Conservation (phyloP, 148 eudicot genomes). For the Nepenthes mirabilis region DNA sequence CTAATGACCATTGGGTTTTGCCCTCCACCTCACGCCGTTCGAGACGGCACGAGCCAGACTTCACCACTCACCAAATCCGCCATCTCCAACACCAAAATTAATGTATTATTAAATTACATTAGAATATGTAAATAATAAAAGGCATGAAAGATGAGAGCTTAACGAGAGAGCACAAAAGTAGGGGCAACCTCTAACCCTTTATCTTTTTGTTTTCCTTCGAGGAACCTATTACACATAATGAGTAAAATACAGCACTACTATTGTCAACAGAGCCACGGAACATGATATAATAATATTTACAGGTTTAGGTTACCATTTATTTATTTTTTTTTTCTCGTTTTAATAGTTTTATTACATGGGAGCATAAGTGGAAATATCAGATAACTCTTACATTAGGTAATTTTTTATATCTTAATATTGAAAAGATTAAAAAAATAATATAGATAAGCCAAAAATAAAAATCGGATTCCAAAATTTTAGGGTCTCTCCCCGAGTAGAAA, state of each 20-base stretch:
- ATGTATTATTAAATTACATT: not conserved
- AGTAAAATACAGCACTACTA: not conserved
- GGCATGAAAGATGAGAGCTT: not conserved
- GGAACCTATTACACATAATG: not conserved
- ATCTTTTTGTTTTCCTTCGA: constrained; percentile 7
- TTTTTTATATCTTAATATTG: constrained; percentile 1
- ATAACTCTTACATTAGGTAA: constrained; percentile 5
- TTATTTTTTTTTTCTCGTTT: not conserved
- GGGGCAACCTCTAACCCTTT: not conserved
- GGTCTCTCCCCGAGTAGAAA: constrained; percentile 42
- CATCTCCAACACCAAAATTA: not conserved
- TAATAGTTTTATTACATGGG: no score
- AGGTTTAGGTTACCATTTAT: not conserved
- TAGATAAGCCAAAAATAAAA: not conserved
- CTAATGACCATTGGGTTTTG: constrained; percentile 12
- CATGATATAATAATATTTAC: not conserved
- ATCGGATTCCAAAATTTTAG: constrained; percentile 22
- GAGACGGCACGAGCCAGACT: constrained; percentile 30
- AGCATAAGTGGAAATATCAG: no score
- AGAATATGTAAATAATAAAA: not conserved
- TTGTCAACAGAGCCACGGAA: not conserved
- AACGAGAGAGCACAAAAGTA: not conserved
- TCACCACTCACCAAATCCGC: constrained; percentile 1
- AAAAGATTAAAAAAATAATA: not conserved
- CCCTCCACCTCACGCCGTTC: constrained; percentile 23